These are phyloP conservation scores for Coemansia sp. DNA, from an alignment of 192 early-diverging fungal genomes.

Conservation along the genomic window DNA sequence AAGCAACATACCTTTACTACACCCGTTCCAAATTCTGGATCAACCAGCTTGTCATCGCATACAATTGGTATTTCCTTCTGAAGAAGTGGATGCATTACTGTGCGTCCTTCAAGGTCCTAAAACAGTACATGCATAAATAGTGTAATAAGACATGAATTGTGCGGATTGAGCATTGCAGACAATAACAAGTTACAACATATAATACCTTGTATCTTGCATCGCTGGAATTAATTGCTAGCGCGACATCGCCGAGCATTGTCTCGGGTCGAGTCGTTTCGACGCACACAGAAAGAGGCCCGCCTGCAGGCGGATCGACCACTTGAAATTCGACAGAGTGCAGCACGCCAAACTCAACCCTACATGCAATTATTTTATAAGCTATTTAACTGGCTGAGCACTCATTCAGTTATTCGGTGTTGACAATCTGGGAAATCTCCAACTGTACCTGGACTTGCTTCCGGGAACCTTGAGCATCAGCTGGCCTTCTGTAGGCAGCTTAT, in stretches of 20 bases:
- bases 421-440: background rate
- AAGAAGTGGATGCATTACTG: constrained; percentile 81
- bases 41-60: constrained; percentile 77
- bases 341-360: constrained; percentile 93
- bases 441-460: constrained; percentile 66
- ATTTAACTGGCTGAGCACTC: background rate
- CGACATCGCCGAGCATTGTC: constrained; percentile 97
- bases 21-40: constrained; percentile 92
- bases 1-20: constrained; percentile 76
- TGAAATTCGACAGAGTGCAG: constrained; percentile 88
- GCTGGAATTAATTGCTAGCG: constrained; percentile 86
- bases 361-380: constrained; percentile 1
- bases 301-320: constrained; percentile 63
- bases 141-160: background rate
- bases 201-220: constrained; percentile 81
- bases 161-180: background rate
- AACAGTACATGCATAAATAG: background rate
- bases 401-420: constrained; percentile 8
- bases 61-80: constrained; percentile 79
- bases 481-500: constrained; percentile 77
- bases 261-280: constrained; percentile 98
- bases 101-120: constrained; percentile 64
- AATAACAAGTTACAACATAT: background rate
- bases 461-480: constrained; percentile 72
- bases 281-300: constrained; percentile 63